phyloP scores from a whole-genome alignment of 2,329 filamentous ascomycete genomes.

The Colletotrichum lentis region DNA sequence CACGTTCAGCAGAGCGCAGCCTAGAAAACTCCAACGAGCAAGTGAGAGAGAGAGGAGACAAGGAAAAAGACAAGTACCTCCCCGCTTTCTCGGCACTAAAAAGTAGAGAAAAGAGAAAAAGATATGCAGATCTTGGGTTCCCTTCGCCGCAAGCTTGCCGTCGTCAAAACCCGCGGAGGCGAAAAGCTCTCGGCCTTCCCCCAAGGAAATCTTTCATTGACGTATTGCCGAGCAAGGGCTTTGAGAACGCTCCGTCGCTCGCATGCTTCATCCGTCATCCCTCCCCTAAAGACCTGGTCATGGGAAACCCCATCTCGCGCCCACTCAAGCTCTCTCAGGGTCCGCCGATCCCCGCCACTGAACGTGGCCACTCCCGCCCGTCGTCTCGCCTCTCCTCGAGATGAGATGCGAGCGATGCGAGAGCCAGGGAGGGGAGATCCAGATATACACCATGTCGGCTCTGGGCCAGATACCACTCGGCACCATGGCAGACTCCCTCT shows the following conservation, averaged over 20 bases:
- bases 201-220: not conserved
- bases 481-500: not conserved
- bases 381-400: not conserved
- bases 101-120: not conserved
- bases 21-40: not conserved
- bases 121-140: conserved; percentile 10
- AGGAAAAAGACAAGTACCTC: not conserved
- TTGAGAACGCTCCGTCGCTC: conserved; percentile 17
- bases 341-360: conserved; percentile 17
- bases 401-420: not conserved
- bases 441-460: conserved; percentile 4
- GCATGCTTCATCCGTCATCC: not conserved
- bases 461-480: not conserved
- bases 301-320: not conserved
- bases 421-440: not conserved
- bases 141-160: not conserved
- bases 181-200: not conserved
- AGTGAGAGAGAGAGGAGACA: not conserved
- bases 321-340: no score
- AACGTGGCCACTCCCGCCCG: not conserved
- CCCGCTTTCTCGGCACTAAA: not conserved
- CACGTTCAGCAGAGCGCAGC: not conserved
- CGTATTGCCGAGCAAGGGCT: not conserved
- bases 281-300: not conserved
- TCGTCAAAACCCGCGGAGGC: not conserved